Base-by-base conservation (phyloP, 2,329 filamentous ascomycete genomes). In the Cryphonectria radicalis region DNA sequence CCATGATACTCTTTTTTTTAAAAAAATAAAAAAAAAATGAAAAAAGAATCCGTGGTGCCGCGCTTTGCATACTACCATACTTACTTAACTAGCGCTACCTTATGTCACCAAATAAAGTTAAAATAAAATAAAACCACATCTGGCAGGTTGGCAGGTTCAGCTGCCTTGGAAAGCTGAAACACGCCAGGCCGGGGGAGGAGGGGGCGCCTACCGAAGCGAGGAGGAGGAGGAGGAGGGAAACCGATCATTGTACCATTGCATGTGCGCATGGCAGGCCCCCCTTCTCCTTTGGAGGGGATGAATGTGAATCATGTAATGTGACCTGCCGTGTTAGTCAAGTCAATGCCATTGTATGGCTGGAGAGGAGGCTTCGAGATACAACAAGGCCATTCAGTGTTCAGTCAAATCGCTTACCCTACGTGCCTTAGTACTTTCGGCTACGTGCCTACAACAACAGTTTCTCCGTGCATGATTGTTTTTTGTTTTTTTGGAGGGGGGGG, bases 101-200 rank as follows among this genome's bases (percentile, higher is more conserved):
- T 11, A 50, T n/a, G 13, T 53, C 22, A 46, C 43, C 43, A 5
- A 19, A 59, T 11, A 8, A 46, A 22, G 7, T 22, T 22, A 46
- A 46, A 46, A 46, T 17, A 6, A 50, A 10, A 50, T n/a, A 32
- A 59, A 62, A n/a, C 62, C 40, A 46, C 62, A 46, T 55, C 43
- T 66, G 46, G 43, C 43, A 55, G 43, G 43, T 66, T 50, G 43
- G 42, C 42, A 64, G 17, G 63, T 37, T 57, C 32, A 53, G 64
- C 64, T 66, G 64, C 40, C 62, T 64, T 64, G 62, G 40, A 64
- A 42, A 32, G 64, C 46, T 66, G 28, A 66, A 66, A 66, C 64
- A 66, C 60, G 63, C 53, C 53, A 66, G 57, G 32, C 40, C 46
- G 19, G 19, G 46, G 17, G 46, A n/a, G 46, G 22, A 3, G 19